Evolutionary conservation across 768 basidiomycete species (phyloP).

Genomic region (Phlebiopsis flavidoalba): DNA sequence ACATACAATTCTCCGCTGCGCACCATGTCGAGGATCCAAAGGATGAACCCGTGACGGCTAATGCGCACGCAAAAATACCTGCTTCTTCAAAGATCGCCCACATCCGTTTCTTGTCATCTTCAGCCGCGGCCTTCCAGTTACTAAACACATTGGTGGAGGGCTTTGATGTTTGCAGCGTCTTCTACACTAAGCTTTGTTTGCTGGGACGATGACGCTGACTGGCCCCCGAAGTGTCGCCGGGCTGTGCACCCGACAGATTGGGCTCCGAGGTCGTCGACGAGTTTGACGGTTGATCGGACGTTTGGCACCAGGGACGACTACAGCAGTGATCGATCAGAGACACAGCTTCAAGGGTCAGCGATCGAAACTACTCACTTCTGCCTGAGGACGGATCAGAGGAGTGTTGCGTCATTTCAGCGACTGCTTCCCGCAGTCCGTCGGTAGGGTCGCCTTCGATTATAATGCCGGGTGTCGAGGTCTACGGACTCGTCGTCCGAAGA

Average conservation of each 20-base stretch:
- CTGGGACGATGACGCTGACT: too few species aligned
- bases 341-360: too few species aligned
- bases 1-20: slow-evolving; percentile 19
- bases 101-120: slow-evolving; percentile 26
- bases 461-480: not conserved
- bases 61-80: slow-evolving; percentile 29
- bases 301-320: too few species aligned
- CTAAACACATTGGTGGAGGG: slow-evolving; percentile 18
- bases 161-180: not conserved
- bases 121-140: slow-evolving; percentile 28
- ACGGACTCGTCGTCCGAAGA: not conserved
- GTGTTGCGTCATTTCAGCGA: not conserved
- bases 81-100: slow-evolving; percentile 33
- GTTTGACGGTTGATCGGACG: too few species aligned
- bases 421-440: not conserved
- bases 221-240: too few species aligned
- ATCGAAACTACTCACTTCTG: too few species aligned
- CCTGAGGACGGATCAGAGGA: too few species aligned
- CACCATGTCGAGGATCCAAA: slow-evolving; percentile 14
- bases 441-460: slow-evolving; percentile 3
- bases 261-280: too few species aligned
- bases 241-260: too few species aligned
- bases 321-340: too few species aligned
- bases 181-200: not conserved
- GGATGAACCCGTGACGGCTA: slow-evolving; percentile 17